Evolutionary conservation across 805 yeast species (phyloP).

Genomic region (Naumovozyma baii): DNA sequence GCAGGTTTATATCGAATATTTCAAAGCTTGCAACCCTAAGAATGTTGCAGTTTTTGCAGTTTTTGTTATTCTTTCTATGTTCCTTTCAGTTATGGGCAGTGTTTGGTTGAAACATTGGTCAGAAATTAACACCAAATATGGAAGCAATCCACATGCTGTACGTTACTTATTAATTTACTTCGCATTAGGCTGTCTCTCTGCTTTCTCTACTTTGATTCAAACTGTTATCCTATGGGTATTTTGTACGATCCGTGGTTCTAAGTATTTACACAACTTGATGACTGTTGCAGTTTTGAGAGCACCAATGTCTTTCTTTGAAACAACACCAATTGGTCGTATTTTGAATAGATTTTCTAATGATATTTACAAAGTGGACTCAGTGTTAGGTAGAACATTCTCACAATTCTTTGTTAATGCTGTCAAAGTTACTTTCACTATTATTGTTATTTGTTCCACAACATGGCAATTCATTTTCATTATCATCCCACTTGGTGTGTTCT

Average conservation of each 20-base stretch:
- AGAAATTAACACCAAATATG: conserved; percentile 64
- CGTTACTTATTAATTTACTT: conserved; percentile 70
- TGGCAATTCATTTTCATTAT: conserved; percentile 75
- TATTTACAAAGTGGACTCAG: conserved; percentile 79
- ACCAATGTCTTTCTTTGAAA: conserved; percentile 92
- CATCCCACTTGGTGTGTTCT: conserved; percentile 56
- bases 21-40: conserved; percentile 71
- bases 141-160: conserved; percentile 62
- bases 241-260: conserved; percentile 79
- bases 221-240: conserved; percentile 63
- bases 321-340: conserved; percentile 90
- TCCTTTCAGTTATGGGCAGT: conserved; percentile 56
- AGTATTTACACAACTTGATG: conserved; percentile 65
- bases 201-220: conserved; percentile 53
- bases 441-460: conserved; percentile 76
- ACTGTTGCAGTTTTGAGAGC: conserved; percentile 66
- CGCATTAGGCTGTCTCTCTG: conserved; percentile 59
- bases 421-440: conserved; percentile 63
- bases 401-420: conserved; percentile 54
- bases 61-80: conserved; percentile 49
- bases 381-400: conserved; percentile 57
- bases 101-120: conserved; percentile 98
- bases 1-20: conserved; percentile 74
- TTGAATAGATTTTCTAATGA: conserved; percentile 87
- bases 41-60: conserved; percentile 51